Base-by-base conservation (phyloP, 1,284 basidiomycete species). In the Inonotus obliquus region DNA sequence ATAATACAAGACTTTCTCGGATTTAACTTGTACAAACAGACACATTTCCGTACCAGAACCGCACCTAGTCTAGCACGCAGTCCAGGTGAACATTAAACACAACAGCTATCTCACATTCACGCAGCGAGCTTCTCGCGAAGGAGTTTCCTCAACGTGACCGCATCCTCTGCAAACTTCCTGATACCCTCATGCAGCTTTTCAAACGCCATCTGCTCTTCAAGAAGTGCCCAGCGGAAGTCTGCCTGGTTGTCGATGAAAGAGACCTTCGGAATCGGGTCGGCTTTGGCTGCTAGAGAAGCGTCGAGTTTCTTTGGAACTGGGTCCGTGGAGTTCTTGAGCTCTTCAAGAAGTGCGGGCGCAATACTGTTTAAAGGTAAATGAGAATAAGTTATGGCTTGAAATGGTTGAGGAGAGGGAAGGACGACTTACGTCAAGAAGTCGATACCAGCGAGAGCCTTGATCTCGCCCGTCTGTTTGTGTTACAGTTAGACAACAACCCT, bases 171-270 rank as follows among this genome's bases (percentile, higher is more conserved):
- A 74, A 99, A 99, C 78, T 94, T 94, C 79, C 86, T 87, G 81
- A 98, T 97, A 72, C 96, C 96, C 80, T 98, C 96, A 77, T 97
- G 92, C 59, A 94, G 79, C 80, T 98, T 97, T 76, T 96, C 94
- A 72, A 93, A 95, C 13, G 95, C 94, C 94, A 97, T 97, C 74
- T 82, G 77, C 75, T 98, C 94, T 71, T 92, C 84, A 72, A 97
- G 86, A 59, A 99, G 87, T 14, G 83, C 73, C 94, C 94, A 97
- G 68, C 93, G 87, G 90, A 99, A 99, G 72, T 93, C 91, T 66
- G 95, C 78, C 82, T 99, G 93, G 80, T 98, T 86, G 81, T 98
- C 84, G 73, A 99, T 75, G 82, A 75, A 98, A 48, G 86, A 80
- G 62, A 95, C 91, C 80, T 97, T 99, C 59, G 83, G 70, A 65